phyloP scores from a whole-genome alignment of 164 flowering plant genomes.

The Magnolia kwangsiensis region DNA sequence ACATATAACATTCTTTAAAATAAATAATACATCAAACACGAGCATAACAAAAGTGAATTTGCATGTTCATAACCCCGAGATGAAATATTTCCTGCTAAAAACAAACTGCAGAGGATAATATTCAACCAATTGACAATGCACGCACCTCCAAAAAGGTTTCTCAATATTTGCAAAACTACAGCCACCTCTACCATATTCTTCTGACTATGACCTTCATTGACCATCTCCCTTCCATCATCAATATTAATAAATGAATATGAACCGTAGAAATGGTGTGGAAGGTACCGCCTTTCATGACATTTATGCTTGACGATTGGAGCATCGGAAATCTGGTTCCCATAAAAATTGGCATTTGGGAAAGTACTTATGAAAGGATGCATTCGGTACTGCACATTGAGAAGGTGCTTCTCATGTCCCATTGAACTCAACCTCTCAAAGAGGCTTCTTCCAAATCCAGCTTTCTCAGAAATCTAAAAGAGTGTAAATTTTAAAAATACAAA shows the following conservation, averaged over 20 bases:
- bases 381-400: constrained; percentile 40
- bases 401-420: constrained; percentile 30
- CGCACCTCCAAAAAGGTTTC: constrained; percentile 21
- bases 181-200: constrained; percentile 39
- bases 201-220: constrained; percentile 22
- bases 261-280: constrained; percentile 35
- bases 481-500: not conserved
- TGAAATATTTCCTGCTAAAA: not conserved
- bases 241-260: constrained; percentile 44
- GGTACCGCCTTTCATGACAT: constrained; percentile 22
- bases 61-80: not conserved
- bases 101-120: not conserved
- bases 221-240: constrained; percentile 25
- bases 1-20: no score
- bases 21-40: not conserved
- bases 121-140: not conserved
- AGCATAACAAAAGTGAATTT: not conserved
- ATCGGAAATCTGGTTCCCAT: constrained; percentile 25
- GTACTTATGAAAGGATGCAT: constrained; percentile 45
- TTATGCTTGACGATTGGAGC: constrained; percentile 23
- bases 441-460: constrained; percentile 38
- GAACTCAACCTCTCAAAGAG: constrained; percentile 35
- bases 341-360: constrained; percentile 47
- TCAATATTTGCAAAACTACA: constrained; percentile 29
- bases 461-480: constrained; percentile 15